A percentile compares a stretch with the other conserved stretches of the same genome.
Conservation (phyloP, 805 yeast genomes). For the Lachancea kluyveri region DNA sequence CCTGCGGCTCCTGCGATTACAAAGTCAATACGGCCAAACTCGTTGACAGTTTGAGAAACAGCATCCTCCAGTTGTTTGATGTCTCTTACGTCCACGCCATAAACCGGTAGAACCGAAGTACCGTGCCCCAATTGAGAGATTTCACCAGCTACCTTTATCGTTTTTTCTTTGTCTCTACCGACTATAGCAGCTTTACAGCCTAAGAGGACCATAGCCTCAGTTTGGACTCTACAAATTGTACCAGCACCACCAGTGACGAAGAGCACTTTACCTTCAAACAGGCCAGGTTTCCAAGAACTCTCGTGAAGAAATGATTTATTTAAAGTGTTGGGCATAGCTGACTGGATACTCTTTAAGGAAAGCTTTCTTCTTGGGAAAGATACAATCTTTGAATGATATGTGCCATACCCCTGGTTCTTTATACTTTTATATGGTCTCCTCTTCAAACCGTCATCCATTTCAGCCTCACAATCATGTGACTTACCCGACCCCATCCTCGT, state of each 20-base stretch:
- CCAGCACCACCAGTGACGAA: constrained; percentile 97
- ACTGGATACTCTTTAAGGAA: too few relatives aligned
- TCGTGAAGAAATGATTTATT: constrained; percentile 24
- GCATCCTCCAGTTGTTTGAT: constrained; percentile 55
- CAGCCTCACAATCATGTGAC: too few relatives aligned
- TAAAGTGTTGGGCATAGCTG: constrained; percentile 24
- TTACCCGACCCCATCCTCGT: too few relatives aligned
- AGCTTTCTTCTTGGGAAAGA: too few relatives aligned
- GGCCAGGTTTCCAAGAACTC: constrained; percentile 45
- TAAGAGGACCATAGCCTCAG: constrained; percentile 72
- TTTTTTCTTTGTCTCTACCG: constrained; percentile 68
- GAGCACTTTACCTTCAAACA: constrained; percentile 79
- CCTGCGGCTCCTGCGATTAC: constrained; percentile 98
- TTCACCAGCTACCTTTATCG: constrained; percentile 62
- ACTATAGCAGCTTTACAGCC: constrained; percentile 87
- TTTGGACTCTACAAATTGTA: constrained; percentile 86
- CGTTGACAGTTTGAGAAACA: constrained; percentile 54
- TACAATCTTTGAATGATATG: not conserved
- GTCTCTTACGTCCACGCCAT: constrained; percentile 74
- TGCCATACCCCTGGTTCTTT: not conserved
- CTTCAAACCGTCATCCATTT: too few relatives aligned
- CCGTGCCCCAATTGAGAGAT: constrained; percentile 55
- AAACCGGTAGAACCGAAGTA: constrained; percentile 58
- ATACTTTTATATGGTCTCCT: not conserved
- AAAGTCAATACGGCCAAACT: constrained; percentile 74